Conservation (phyloP, 164 flowering plant species). For the Macadamia tetraphylla region DNA sequence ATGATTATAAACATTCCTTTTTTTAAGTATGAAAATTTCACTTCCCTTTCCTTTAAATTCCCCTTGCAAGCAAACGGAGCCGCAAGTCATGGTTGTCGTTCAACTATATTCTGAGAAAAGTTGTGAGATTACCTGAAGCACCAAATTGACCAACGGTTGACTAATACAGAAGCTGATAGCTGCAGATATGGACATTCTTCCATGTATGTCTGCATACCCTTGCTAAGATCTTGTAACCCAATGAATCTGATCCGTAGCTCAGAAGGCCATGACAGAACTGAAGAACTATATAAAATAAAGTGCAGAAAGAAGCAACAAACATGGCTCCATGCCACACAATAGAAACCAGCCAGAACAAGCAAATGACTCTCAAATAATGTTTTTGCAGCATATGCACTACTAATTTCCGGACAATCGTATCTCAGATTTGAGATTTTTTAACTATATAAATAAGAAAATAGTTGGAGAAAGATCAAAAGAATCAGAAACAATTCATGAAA, state of each 20-base stretch:
- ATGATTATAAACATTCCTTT: too few relatives aligned
- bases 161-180: conserved; percentile 83
- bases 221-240: conserved; percentile 19
- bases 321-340: conserved; percentile 38
- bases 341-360: conserved; percentile 44
- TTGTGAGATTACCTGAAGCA: conserved; percentile 40
- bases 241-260: conserved; percentile 28
- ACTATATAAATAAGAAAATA: conserved; percentile 5
- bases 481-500: neutral
- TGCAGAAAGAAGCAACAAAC: conserved; percentile 46
- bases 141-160: conserved; percentile 56
- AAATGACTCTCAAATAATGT: conserved; percentile 24
- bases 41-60: too few relatives aligned
- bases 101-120: neutral
- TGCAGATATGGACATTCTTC: conserved; percentile 50
- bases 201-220: conserved; percentile 39
- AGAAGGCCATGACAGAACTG: conserved; percentile 40
- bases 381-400: conserved; percentile 59
- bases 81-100: too few relatives aligned
- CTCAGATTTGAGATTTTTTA: conserved; percentile 29
- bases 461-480: neutral
- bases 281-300: conserved; percentile 53
- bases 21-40: too few relatives aligned
- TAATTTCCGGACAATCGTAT: conserved; percentile 62
- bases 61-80: too few relatives aligned